These are phyloP conservation scores for Fusarium penzigii DNA, from an alignment of 2,329 filamentous ascomycete genomes.

Conservation along the genomic window DNA sequence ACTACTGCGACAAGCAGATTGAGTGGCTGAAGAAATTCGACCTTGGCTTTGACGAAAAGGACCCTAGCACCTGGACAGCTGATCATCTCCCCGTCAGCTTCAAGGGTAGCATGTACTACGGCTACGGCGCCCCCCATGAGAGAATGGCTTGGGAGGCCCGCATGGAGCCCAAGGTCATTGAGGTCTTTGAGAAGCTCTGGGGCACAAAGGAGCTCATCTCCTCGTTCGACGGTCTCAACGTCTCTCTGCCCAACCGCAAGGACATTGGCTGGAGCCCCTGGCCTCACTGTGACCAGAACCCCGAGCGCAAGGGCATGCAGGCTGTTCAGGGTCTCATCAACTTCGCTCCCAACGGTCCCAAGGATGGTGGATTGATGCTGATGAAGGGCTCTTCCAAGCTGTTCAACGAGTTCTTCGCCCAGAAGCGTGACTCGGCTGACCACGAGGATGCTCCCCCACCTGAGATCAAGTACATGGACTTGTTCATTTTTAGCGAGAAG, in stretches of 20 bases:
- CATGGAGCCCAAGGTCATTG: constrained; percentile 47
- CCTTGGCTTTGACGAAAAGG: constrained; percentile 24
- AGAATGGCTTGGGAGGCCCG: constrained; percentile 51
- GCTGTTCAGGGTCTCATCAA: constrained; percentile 54
- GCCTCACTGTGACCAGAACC: constrained; percentile 26
- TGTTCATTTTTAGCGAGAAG: constrained; percentile 34
- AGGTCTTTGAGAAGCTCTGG: constrained; percentile 48
- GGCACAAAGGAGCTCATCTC: constrained; percentile 48
- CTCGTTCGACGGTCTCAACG: constrained; percentile 41
- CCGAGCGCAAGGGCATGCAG: constrained; percentile 42
- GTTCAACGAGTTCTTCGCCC: constrained; percentile 38
- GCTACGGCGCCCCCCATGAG: constrained; percentile 49
- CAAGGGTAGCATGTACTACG: constrained; percentile 48
- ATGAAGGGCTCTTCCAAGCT: constrained; percentile 28
- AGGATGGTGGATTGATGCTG: constrained; percentile 38
- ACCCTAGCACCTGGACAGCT: constrained; percentile 19
- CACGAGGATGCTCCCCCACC: constrained; percentile 33
- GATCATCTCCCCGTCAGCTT: constrained; percentile 24
- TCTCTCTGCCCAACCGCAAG: constrained; percentile 44
- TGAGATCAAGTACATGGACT: constrained; percentile 34
- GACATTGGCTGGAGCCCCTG: constrained; percentile 31
- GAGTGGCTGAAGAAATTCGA: constrained; percentile 27
- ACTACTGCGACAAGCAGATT: constrained; percentile 27
- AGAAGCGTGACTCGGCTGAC: constrained; percentile 34
- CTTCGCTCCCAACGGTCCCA: constrained; percentile 35